Conservation (phyloP, 2,329 filamentous ascomycete species). For the Trichoderma guizhouense region DNA sequence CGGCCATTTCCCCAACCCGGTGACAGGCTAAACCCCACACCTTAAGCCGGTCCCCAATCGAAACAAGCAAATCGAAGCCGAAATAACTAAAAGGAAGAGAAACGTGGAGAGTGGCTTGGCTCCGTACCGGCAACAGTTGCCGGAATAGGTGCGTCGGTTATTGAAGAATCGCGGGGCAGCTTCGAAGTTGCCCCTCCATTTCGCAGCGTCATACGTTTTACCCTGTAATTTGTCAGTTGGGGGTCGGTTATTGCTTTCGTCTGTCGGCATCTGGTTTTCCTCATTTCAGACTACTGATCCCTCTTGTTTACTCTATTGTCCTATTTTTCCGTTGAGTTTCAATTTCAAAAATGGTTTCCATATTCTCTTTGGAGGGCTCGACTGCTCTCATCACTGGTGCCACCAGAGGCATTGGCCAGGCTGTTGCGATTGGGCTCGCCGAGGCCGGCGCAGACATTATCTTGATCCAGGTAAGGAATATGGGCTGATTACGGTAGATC, state of each 20-base stretch:
- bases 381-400: constrained; percentile 57
- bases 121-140: constrained; percentile 11
- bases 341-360: constrained; percentile 32
- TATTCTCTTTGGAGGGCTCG: constrained; percentile 55
- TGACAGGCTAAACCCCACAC: not conserved
- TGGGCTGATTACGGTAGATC: not conserved
- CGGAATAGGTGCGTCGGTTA: constrained; percentile 1
- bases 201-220: not conserved
- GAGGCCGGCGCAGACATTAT: constrained; percentile 58
- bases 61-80: not conserved
- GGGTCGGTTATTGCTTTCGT: not conserved
- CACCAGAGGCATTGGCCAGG: constrained; percentile 56
- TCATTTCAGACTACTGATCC: not conserved
- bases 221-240: not conserved
- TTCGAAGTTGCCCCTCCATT: not conserved
- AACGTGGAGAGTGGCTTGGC: constrained; percentile 8
- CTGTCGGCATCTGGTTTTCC: not conserved
- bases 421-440: constrained; percentile 55
- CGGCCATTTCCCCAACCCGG: not conserved
- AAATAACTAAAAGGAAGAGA: not conserved
- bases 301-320: not conserved
- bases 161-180: constrained; percentile 13
- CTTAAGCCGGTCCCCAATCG: not conserved
- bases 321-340: not conserved
- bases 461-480: constrained; percentile 46